These are phyloP conservation scores for Celoporthe dispersa DNA, from an alignment of 2,329 filamentous ascomycete species.

Conservation along the genomic window DNA sequence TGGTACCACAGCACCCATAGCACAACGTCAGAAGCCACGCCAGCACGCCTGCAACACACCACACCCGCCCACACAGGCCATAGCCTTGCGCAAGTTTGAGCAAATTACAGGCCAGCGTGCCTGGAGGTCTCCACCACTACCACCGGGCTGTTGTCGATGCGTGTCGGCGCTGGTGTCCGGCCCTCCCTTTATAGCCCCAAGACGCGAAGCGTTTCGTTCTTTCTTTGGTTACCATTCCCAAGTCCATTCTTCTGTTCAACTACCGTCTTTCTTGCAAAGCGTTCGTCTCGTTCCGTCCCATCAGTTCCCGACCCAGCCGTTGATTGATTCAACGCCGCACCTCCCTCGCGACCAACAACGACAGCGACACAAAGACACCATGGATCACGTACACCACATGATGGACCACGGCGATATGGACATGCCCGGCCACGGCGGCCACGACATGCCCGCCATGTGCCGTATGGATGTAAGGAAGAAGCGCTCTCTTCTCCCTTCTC, in stretches of 20 bases:
- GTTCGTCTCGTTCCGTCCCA: not conserved
- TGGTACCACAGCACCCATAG: not conserved
- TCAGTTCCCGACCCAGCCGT: not conserved
- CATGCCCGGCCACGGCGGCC: conserved; percentile 54
- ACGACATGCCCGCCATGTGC: conserved; percentile 69
- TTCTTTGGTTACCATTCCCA: not conserved
- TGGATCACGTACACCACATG: conserved; percentile 56
- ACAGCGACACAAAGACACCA: conserved; percentile 38
- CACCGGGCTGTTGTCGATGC: not conserved
- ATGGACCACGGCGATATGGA: conserved; percentile 43
- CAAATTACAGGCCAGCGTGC: conserved; percentile 9
- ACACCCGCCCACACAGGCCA: not conserved
- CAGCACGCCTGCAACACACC: conserved; percentile 3
- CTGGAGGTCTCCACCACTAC: not conserved
- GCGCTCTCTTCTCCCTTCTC: too few species aligned
- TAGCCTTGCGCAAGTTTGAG: conserved; percentile 16
- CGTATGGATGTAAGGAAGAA: conserved; percentile 81
- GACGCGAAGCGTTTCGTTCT: not conserved
- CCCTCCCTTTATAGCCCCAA: not conserved
- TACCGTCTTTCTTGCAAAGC: not conserved
- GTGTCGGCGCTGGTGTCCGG: not conserved
- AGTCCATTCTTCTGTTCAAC: not conserved
- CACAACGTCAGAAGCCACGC: not conserved
- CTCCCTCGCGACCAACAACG: not conserved
- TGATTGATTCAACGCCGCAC: not conserved